A percentile compares a stretch with the other conserved stretches of the same genome.
Conservation (phyloP, 2,329 filamentous ascomycete genomes). For the Talaromyces sp. region DNA sequence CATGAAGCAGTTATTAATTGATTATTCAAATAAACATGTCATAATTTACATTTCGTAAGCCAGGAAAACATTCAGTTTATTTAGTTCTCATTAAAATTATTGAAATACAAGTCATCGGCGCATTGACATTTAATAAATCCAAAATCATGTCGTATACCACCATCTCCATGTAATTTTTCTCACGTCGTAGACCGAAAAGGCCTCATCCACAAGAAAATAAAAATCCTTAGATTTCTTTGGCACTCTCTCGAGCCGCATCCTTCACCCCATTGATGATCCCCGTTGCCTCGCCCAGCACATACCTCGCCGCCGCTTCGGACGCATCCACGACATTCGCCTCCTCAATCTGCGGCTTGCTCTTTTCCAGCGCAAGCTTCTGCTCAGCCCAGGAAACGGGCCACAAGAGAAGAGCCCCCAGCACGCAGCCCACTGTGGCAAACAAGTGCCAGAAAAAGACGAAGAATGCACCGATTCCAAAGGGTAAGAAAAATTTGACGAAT, state of each 20-base stretch:
- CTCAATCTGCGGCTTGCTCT: neutral
- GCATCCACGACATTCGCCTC: conserved; percentile 8
- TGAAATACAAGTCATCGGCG: too few species aligned
- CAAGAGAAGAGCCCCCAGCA: conserved; percentile 51
- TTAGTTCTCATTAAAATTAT: too few species aligned
- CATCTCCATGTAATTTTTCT: neutral
- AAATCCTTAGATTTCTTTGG: neutral
- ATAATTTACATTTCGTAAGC: too few species aligned
- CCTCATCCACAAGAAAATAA: neutral
- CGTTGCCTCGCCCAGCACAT: neutral
- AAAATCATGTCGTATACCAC: neutral
- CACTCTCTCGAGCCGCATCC: neutral
- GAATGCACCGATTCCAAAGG: conserved; percentile 52
- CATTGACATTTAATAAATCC: neutral
- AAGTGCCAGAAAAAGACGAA: conserved; percentile 60
- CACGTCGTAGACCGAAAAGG: neutral
- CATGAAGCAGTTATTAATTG: neutral
- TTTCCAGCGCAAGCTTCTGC: conserved; percentile 26
- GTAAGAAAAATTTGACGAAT: conserved; percentile 65
- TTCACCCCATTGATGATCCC: conserved; percentile 1
- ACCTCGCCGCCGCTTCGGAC: neutral
- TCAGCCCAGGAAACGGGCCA: conserved; percentile 49
- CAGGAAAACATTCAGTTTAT: too few species aligned
- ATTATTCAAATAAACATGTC: too few species aligned
- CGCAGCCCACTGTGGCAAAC: conserved; percentile 59